Evolutionary conservation across 2,329 filamentous ascomycete species (phyloP).

Genomic region (Monilinia aucupariae): DNA sequence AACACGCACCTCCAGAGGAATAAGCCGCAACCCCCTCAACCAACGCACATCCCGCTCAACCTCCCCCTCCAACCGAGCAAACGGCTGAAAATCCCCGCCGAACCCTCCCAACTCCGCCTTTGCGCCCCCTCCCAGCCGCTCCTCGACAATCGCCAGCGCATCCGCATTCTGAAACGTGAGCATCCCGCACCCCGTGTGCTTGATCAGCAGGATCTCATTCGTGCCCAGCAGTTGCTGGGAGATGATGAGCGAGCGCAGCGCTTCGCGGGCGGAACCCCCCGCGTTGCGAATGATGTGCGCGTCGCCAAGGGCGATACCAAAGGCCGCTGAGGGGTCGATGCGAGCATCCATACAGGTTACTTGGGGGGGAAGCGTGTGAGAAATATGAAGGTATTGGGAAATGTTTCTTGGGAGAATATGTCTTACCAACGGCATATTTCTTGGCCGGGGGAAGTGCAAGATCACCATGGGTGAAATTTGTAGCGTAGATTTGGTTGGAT

Average conservation of each 20-base stretch:
- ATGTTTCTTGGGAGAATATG: conserved; percentile 25
- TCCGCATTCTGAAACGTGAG: conserved; percentile 59
- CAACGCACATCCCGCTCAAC: conserved; percentile 62
- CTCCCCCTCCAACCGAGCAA: conserved; percentile 57
- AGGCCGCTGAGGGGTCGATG: conserved; percentile 60
- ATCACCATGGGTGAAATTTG: conserved; percentile 58
- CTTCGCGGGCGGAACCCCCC: conserved; percentile 61
- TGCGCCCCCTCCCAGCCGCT: conserved; percentile 48
- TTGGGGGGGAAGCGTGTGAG: conserved; percentile 30
- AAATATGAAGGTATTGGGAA: neutral
- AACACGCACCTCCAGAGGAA: conserved; percentile 55
- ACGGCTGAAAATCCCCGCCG: conserved; percentile 36
- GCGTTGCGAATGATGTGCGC: conserved; percentile 76
- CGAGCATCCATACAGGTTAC: conserved; percentile 82
- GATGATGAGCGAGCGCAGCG: conserved; percentile 68
- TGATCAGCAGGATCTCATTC: conserved; percentile 55
- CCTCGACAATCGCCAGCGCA: conserved; percentile 49
- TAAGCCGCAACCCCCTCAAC: conserved; percentile 52
- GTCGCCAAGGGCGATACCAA: conserved; percentile 67
- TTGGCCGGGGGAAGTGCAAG: conserved; percentile 65
- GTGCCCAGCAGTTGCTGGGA: conserved; percentile 76
- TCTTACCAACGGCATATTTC: conserved; percentile 61
- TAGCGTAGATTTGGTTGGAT: conserved; percentile 53
- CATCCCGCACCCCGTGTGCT: conserved; percentile 64
- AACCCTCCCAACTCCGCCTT: conserved; percentile 37